Percentiles rank a stretch among this genome's conserved stretches.
phyloP scores from a whole-genome alignment of 1,284 basidiomycete species.

The Grifola frondosa region DNA sequence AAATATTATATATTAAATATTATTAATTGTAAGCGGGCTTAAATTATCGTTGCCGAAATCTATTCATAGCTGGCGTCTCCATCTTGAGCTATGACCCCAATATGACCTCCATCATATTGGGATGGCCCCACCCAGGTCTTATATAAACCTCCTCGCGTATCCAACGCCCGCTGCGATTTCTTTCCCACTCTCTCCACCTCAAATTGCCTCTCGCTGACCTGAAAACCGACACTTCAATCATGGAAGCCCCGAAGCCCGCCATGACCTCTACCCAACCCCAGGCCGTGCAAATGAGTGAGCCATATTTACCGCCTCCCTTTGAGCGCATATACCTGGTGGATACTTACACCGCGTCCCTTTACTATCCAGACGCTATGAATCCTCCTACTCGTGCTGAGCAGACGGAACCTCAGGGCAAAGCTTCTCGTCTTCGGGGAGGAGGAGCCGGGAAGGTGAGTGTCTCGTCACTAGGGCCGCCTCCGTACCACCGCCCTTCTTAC shows the following conservation, averaged over 20 bases:
- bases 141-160: slow-evolving; percentile 4
- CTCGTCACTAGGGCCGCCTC: background rate
- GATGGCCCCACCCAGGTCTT: slow-evolving; percentile 3
- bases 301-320: background rate
- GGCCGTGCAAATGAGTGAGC: slow-evolving; percentile 54
- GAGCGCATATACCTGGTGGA: background rate
- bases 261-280: slow-evolving; percentile 49
- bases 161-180: background rate
- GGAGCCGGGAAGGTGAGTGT: slow-evolving; percentile 54
- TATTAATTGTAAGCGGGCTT: background rate
- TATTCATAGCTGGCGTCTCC: slow-evolving; percentile 9
- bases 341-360: background rate
- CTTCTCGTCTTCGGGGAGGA: slow-evolving; percentile 57
- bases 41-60: background rate
- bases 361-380: slow-evolving; percentile 39
- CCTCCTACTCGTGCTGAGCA: slow-evolving; percentile 32
- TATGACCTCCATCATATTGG: slow-evolving; percentile 1
- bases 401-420: slow-evolving; percentile 36
- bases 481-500: slow-evolving; percentile 6
- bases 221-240: slow-evolving; percentile 11
- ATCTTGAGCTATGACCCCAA: background rate
- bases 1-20: background rate
- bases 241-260: slow-evolving; percentile 36
- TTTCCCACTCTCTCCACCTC: slow-evolving; percentile 2
- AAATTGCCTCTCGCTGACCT: background rate